phyloP scores from a whole-genome alignment of 495 filamentous ascomycete species.

The Neurospora discreta region DNA sequence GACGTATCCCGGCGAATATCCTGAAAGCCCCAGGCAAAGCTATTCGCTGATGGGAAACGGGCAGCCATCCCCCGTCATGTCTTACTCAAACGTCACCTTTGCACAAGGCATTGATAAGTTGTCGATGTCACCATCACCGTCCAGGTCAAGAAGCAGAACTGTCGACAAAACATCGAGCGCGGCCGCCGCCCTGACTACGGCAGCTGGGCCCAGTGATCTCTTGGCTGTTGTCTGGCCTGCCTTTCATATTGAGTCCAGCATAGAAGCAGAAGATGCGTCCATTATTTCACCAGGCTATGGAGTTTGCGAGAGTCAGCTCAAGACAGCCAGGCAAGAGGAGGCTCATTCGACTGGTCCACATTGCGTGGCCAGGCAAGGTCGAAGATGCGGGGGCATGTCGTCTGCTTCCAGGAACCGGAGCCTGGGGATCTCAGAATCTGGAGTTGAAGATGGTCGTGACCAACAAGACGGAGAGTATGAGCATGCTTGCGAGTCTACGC shows the following conservation, averaged over 20 bases:
- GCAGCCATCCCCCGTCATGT: neutral
- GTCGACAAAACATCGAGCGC: neutral
- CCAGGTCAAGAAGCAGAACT: neutral
- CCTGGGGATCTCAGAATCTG: neutral
- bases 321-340: constrained; percentile 5
- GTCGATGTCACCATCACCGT: neutral
- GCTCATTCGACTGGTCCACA: neutral
- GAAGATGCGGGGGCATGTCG: neutral
- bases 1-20: neutral
- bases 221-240: constrained; percentile 9
- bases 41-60: neutral
- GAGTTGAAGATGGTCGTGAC: neutral
- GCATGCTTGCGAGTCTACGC: neutral
- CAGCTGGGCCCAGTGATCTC: neutral
- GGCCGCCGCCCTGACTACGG: neutral
- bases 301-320: neutral
- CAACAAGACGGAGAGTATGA: neutral
- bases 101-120: neutral
- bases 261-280: neutral
- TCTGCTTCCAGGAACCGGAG: neutral
- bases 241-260: neutral
- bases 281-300: constrained; percentile 2
- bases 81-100: neutral
- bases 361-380: neutral
- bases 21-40: neutral